phyloP scores from a whole-genome alignment of 768 basidiomycete species.

The Floccularia luteovirens region DNA sequence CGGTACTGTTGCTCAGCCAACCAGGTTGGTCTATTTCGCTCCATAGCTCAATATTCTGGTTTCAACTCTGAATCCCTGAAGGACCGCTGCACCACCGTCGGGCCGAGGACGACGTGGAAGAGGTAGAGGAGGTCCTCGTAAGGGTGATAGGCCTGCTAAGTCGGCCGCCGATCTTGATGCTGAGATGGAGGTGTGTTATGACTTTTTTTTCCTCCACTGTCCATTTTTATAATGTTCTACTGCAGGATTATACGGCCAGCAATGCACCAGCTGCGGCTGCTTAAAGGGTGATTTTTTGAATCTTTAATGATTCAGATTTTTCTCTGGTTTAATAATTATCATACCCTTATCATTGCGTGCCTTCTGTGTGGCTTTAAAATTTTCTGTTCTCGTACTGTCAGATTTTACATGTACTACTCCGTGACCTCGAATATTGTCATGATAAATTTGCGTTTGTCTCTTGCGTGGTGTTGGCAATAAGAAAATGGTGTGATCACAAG shows the following conservation, averaged over 20 bases:
- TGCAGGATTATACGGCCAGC: conserved; percentile 62
- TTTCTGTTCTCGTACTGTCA: too few relatives aligned
- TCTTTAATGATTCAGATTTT: conserved; percentile 6
- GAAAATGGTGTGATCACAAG: too few relatives aligned
- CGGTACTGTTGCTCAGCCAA: conserved; percentile 14
- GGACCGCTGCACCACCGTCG: conserved; percentile 25
- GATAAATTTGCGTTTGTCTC: too few relatives aligned
- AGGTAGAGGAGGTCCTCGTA: conserved; percentile 33
- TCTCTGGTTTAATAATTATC: conserved; percentile 8
- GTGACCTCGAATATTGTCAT: too few relatives aligned
- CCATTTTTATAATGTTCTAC: conserved; percentile 3
- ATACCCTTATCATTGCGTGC: conserved; percentile 8
- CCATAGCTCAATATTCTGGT: conserved; percentile 2
- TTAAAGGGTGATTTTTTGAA: conserved; percentile 12
- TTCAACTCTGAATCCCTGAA: conserved; percentile 13
- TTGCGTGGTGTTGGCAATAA: too few relatives aligned
- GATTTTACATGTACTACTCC: too few relatives aligned
- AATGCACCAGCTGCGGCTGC: conserved; percentile 33
- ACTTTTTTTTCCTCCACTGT: not conserved
- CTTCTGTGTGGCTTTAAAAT: too few relatives aligned
- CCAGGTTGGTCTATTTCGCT: conserved; percentile 19
- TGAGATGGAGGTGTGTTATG: conserved; percentile 82
- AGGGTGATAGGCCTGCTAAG: conserved; percentile 63
- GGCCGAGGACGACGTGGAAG: conserved; percentile 40
- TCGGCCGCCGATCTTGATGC: conserved; percentile 89